Evolutionary conservation across 257 asterid species (phyloP), one percentile per base, ranked within the genome.

Genomic region (Nicotiana benthamiana): DNA sequence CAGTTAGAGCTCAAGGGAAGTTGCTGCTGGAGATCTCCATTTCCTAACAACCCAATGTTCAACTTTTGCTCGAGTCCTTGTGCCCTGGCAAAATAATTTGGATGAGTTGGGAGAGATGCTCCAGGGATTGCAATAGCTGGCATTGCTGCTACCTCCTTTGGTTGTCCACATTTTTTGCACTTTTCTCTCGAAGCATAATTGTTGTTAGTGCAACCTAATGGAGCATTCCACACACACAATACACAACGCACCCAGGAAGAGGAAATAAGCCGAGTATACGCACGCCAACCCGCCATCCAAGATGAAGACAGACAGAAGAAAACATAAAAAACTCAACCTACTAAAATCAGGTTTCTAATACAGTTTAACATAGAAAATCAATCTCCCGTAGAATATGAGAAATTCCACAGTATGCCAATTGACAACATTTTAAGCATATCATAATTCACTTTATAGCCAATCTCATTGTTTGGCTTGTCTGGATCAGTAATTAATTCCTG

Each of bases 161-260:
- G 96, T 90, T 91, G 97, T 80, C 96, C 97, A 88, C 97, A 94
- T 90, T 94, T 94, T 90, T 94, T 94, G 98, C 98, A 94, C 89
- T 86, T 93, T 80, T 93, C 97, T 91, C 97, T 87, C 83, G 97
- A 94, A 60, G 98, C 97, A 93, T 94, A 93, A 91, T 93, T 94
- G 98, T 94, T 93, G 97, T 93, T 94, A 94, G 98, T 93, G 97
- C 97, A 91, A 84, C 97, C 97, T 93, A 93, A 88, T 84, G 91
- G 85, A 85, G 97, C 97, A 92, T 87, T 84, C 91, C 85, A 93
- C 92, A 90, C 92, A 90, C 91, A 81, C 91, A 83, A 89, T 91
- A 89, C 95, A 89, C 80, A 92, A 88, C 63, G 91, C 91, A 91
- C 88, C 97, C 97, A 91, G 79, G 91, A 88, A 91, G 94, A 85